Conservation (phyloP, 768 basidiomycete genomes). For the Panaeolus cyanescens region DNA sequence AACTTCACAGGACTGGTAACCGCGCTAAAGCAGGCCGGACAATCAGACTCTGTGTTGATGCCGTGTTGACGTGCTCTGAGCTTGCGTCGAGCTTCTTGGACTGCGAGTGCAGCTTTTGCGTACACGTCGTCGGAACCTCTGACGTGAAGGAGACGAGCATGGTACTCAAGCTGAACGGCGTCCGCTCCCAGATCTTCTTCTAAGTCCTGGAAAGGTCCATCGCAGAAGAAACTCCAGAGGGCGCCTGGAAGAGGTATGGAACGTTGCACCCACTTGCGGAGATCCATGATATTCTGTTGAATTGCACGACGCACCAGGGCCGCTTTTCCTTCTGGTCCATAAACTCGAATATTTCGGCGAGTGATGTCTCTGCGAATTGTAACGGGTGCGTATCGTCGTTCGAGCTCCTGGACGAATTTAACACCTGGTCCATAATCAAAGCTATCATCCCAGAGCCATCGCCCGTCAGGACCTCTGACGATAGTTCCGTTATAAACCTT, state of each 20-base stretch:
- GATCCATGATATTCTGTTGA: constrained; percentile 42
- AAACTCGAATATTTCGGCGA: constrained; percentile 52
- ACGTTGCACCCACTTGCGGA: constrained; percentile 43
- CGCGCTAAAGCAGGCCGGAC: constrained; percentile 73
- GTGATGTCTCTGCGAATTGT: constrained; percentile 41
- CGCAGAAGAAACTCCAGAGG: constrained; percentile 46
- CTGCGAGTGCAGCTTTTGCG: constrained; percentile 41
- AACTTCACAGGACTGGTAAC: constrained; percentile 53
- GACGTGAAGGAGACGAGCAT: constrained; percentile 44
- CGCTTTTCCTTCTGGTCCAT: constrained; percentile 49
- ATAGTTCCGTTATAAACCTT: constrained; percentile 55
- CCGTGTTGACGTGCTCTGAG: neutral
- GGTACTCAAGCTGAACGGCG: constrained; percentile 53
- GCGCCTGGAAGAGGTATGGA: constrained; percentile 43
- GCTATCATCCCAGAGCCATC: constrained; percentile 62
- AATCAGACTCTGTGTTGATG: constrained; percentile 24
- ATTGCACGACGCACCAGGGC: constrained; percentile 29
- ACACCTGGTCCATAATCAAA: constrained; percentile 46
- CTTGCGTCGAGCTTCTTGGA: constrained; percentile 22
- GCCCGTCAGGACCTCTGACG: constrained; percentile 50
- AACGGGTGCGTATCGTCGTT: constrained; percentile 38
- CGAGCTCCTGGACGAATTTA: constrained; percentile 46
- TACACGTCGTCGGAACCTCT: constrained; percentile 56
- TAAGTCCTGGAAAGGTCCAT: constrained; percentile 47
- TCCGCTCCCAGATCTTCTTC: constrained; percentile 55